Evolutionary conservation across 129 eudicot species (phyloP).

Genomic region (Kitagawia praeruptora): DNA sequence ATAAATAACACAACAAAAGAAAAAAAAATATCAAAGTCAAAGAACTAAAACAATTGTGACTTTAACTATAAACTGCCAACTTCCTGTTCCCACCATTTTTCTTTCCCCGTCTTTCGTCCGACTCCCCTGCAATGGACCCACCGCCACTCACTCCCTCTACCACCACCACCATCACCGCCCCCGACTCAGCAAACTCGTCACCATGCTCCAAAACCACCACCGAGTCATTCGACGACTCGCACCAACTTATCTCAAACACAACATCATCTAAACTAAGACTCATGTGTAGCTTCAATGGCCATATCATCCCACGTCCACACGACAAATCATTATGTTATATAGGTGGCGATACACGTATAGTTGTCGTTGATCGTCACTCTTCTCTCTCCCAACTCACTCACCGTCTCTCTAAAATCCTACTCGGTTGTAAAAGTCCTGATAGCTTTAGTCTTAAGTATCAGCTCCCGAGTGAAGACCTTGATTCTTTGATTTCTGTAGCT

Average conservation of each 20-base stretch:
- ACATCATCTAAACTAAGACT: not conserved
- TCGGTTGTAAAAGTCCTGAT: not conserved
- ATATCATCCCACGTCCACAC: not conserved
- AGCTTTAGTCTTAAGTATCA: conserved; percentile 59
- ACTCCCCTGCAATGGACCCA: not conserved
- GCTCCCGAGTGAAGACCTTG: conserved; percentile 72
- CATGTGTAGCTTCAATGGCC: not conserved
- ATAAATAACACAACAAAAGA: no score
- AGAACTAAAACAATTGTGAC: not conserved
- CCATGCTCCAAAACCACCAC: not conserved
- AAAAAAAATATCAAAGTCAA: not conserved
- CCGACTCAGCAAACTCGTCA: not conserved
- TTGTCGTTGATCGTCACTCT: not conserved
- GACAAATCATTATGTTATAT: not conserved
- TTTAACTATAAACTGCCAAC: not conserved
- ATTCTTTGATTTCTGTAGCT: conserved; percentile 59
- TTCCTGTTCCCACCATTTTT: not conserved
- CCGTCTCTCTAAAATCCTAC: not conserved
- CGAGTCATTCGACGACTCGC: not conserved
- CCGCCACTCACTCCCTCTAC: not conserved
- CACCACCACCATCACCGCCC: not conserved
- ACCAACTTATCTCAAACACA: not conserved
- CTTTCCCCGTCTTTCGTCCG: not conserved
- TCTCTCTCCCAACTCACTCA: not conserved
- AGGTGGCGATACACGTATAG: not conserved